Percentiles rank a stretch among this genome's conserved stretches.
These are phyloP conservation scores for Dentipellis fragilis DNA, from an alignment of 768 basidiomycete species.

Conservation along the genomic window DNA sequence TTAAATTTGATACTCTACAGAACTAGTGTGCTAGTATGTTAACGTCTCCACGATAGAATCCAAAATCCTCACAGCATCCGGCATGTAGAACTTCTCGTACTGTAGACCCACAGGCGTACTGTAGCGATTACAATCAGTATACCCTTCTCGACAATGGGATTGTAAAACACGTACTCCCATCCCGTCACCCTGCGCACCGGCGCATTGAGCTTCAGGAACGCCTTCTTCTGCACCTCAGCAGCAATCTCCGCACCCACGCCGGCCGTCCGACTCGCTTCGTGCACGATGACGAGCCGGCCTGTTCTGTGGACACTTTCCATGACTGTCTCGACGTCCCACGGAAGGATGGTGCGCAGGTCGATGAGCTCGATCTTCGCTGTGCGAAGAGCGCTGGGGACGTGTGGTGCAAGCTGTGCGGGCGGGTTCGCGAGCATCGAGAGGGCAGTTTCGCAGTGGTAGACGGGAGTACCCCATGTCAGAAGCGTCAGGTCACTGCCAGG, in stretches of 20 bases:
- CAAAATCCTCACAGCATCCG: conserved; percentile 74
- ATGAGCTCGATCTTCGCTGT: conserved; percentile 78
- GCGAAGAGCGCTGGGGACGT: conserved; percentile 57
- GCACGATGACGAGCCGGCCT: conserved; percentile 78
- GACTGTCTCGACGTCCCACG: conserved; percentile 79
- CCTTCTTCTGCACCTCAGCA: conserved; percentile 82
- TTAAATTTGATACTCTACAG: not conserved
- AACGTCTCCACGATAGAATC: conserved; percentile 82
- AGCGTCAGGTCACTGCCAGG: conserved; percentile 81
- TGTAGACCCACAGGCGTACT: conserved; percentile 79
- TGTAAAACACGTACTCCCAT: conserved; percentile 73
- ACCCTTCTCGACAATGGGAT: not conserved
- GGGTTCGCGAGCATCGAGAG: conserved; percentile 65
- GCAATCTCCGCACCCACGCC: conserved; percentile 89
- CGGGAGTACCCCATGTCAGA: conserved; percentile 87
- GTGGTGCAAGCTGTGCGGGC: conserved; percentile 45
- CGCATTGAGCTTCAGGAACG: conserved; percentile 81
- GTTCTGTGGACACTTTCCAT: conserved; percentile 79
- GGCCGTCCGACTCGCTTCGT: conserved; percentile 82
- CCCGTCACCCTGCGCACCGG: conserved; percentile 81
- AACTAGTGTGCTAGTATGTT: conserved; percentile 35
- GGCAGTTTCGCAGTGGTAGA: conserved; percentile 84
- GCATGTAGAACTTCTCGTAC: conserved; percentile 89
- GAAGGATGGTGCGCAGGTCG: conserved; percentile 81
- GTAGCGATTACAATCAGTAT: conserved; percentile 1